These are phyloP conservation scores for Smallanthus sonchifolius DNA, from an alignment of 129 eudicot genomes.

Conservation along the genomic window DNA sequence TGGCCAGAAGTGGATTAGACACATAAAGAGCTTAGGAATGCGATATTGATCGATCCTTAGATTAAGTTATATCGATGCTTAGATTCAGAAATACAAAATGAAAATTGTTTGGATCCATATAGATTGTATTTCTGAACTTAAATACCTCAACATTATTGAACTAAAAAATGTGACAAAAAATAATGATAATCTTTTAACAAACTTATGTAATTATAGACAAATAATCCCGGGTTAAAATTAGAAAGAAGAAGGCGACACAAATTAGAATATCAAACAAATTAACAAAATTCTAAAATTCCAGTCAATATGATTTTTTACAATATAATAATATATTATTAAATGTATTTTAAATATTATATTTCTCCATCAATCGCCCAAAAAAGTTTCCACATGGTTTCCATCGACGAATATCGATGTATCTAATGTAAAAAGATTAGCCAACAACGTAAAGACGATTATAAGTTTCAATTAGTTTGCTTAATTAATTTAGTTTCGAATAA, in stretches of 20 bases:
- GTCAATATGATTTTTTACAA: slow-evolving; percentile 19
- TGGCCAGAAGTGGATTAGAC: too few species aligned
- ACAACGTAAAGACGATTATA: slow-evolving; percentile 32
- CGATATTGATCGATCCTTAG: too few species aligned
- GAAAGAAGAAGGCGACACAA: slow-evolving; percentile 44
- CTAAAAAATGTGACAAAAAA: too few species aligned
- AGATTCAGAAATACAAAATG: too few species aligned
- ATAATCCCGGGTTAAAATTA: slow-evolving; percentile 12
- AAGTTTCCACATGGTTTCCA: slow-evolving; percentile 39
- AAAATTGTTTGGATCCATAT: too few species aligned
- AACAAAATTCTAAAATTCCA: slow-evolving; percentile 32
- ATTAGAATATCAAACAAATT: slow-evolving; percentile 37
- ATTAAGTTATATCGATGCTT: too few species aligned
- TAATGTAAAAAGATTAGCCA: slow-evolving; percentile 39
- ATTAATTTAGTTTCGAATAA: slow-evolving; percentile 5
- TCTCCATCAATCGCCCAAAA: slow-evolving; percentile 18
- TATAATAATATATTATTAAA: neutral
- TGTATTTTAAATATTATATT: neutral
- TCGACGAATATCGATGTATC: slow-evolving; percentile 59
- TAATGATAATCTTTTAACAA: neutral
- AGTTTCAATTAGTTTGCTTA: slow-evolving; percentile 18
- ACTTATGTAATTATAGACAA: slow-evolving; percentile 4
- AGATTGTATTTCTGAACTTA: too few species aligned
- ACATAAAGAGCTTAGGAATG: too few species aligned
- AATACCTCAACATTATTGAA: too few species aligned